phyloP scores from a whole-genome alignment of 495 filamentous ascomycete genomes.

The Rhypophila decipiens region DNA sequence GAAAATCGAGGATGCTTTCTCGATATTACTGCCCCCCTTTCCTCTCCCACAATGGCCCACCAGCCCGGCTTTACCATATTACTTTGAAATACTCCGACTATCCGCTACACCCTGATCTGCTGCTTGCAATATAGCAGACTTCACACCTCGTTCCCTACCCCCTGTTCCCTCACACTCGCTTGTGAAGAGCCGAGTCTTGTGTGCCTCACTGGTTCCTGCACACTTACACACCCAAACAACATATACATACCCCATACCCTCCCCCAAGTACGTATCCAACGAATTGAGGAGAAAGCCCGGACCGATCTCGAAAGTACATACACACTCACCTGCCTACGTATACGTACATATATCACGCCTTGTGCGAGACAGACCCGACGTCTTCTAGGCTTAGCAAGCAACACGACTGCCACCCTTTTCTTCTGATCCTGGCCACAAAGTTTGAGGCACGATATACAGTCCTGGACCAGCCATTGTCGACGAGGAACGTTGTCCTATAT shows the following conservation, averaged over 20 bases:
- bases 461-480: neutral
- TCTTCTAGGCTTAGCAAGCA: constrained; percentile 9
- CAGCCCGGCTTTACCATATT: constrained; percentile 31
- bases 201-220: constrained; percentile 9
- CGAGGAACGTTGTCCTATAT: no score
- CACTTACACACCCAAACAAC: constrained; percentile 8
- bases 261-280: no score
- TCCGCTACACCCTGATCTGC: constrained; percentile 11
- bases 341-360: no score
- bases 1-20: constrained; percentile 14
- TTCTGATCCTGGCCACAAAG: neutral
- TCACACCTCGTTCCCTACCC: constrained; percentile 5
- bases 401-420: constrained; percentile 3
- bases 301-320: no score
- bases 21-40: constrained; percentile 19
- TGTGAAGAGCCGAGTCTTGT: constrained; percentile 20
- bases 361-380: neutral
- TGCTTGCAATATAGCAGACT: constrained; percentile 6
- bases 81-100: constrained; percentile 26
- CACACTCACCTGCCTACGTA: no score
- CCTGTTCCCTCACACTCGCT: constrained; percentile 10
- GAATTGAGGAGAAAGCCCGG: no score
- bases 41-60: constrained; percentile 24
- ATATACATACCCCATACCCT: neutral
- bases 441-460: no score